Evolutionary conservation across 768 basidiomycete species (phyloP).

Genomic region (Pleurotus ostreatus): DNA sequence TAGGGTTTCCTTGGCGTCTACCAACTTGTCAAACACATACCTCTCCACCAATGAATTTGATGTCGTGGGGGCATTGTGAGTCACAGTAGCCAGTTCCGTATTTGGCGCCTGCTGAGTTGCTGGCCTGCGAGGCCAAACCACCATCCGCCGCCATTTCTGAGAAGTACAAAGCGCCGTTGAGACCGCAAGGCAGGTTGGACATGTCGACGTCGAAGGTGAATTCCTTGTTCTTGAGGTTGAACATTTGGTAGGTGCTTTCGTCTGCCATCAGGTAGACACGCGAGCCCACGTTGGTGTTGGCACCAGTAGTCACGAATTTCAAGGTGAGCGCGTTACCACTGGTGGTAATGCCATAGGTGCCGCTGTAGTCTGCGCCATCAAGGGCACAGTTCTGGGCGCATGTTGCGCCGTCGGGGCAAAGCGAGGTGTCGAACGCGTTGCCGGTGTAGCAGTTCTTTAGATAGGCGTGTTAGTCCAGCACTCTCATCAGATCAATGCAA

Average conservation of each 20-base stretch:
- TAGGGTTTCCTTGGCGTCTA: background rate
- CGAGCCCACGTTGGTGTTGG: conserved; percentile 5
- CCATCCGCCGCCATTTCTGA: conserved; percentile 40
- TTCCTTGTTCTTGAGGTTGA: conserved; percentile 50
- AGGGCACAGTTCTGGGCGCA: conserved; percentile 27
- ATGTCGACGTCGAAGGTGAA: conserved; percentile 62
- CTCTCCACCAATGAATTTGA: conserved; percentile 45
- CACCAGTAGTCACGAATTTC: conserved; percentile 30
- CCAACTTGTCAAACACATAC: conserved; percentile 31
- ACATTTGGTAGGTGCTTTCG: conserved; percentile 30
- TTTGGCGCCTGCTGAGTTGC: conserved; percentile 39
- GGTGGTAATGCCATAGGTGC: conserved; percentile 34
- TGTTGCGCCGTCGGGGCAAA: conserved; percentile 30
- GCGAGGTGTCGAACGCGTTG: conserved; percentile 32
- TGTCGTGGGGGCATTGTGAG: conserved; percentile 39
- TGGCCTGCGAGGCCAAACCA: conserved; percentile 31
- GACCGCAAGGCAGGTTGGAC: conserved; percentile 43
- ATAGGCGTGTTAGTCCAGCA: background rate
- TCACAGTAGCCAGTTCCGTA: conserved; percentile 18
- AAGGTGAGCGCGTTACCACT: conserved; percentile 26
- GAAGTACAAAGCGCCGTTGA: conserved; percentile 52
- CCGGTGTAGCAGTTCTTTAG: conserved; percentile 32
- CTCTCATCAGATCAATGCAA: background rate
- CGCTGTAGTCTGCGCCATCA: conserved; percentile 31
- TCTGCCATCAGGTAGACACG: conserved; percentile 29